A percentile compares a stretch with the other conserved stretches of the same genome.
Evolutionary conservation across 495 filamentous ascomycete species (phyloP).

Genomic region (Aspergillus leporis): DNA sequence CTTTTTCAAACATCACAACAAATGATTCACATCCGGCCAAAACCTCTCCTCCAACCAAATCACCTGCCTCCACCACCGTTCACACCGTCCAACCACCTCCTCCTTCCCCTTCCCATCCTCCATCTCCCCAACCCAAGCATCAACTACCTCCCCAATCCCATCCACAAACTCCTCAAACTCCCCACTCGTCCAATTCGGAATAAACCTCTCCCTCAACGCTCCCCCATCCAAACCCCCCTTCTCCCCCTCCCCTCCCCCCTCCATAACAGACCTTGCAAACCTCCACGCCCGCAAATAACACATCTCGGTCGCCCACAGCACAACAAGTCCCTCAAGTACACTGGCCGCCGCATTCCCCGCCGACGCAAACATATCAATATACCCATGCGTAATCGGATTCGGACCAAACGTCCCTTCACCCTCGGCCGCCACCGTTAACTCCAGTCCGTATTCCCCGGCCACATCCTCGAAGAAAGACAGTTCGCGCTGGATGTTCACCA

Average conservation of each 20-base stretch:
- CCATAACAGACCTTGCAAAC: conserved; percentile 48
- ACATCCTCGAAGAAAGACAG: conserved; percentile 68
- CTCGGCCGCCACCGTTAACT: conserved; percentile 31
- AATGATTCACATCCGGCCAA: conserved; percentile 38
- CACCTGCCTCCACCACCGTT: conserved; percentile 54
- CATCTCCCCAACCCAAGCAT: conserved; percentile 43
- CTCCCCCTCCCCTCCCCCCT: conserved; percentile 8
- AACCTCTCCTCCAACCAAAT: conserved; percentile 54
- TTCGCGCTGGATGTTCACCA: conserved; percentile 67
- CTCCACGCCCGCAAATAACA: conserved; percentile 62
- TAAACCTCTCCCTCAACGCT: conserved; percentile 60
- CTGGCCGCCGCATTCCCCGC: conserved; percentile 44
- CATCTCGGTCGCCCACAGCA: conserved; percentile 74
- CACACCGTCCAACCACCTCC: conserved; percentile 32
- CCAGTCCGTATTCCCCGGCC: conserved; percentile 60
- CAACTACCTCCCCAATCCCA: conserved; percentile 39
- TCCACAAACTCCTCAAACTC: conserved; percentile 61
- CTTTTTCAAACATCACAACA: background rate
- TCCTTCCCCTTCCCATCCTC: conserved; percentile 41
- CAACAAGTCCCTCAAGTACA: conserved; percentile 64
- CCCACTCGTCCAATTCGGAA: conserved; percentile 63
- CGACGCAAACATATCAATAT: conserved; percentile 57
- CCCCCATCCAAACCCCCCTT: conserved; percentile 62
- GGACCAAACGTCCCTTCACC: conserved; percentile 28
- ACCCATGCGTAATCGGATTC: conserved; percentile 46